Evolutionary conservation across 2,329 filamentous ascomycete genomes (phyloP), one percentile per base, ranked within the genome.

Genomic region (Stachybotrys elegans): DNA sequence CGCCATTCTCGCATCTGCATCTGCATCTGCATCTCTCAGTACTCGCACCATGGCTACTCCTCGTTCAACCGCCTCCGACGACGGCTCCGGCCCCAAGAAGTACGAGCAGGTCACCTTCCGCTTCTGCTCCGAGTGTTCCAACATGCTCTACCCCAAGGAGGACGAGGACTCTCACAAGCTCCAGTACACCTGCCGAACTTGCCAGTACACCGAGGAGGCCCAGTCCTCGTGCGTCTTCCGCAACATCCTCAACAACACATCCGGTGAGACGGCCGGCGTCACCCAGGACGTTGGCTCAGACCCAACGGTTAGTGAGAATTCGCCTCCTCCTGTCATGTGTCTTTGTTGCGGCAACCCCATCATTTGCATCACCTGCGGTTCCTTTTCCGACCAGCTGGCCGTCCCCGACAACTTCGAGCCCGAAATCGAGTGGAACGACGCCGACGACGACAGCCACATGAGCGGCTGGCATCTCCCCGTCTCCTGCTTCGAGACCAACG

Each of bases 61-160:
- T 23, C 70, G 75, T 49, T 75, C 77, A 22, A 75, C 69, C 37
- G 61, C 62, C 43, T 67, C 68, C 23, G 58, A 70, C 51, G 69
- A 71, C 37, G 66, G 58, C 51, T 59, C 61, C 41, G 65, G 60
- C 47, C 71, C 76, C 57, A 76, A 75, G 58, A 72, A 72, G 54
- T 71, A 74, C 52, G 83, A 92, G 69, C 89, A 95, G 67, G 91
- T 97, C 67, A 90, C 88, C 39, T 98, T 97, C 70, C 86, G 88
- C 60, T 98, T 98, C 78, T 98, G 93, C 75, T 90, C 89, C 57
- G 93, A 98, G 77, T 98, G 93, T 73, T 95, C 91, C 58, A 98
- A 98, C 76, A 87, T 98, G 79, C 77, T 98, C 44, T 97, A 97
- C 62, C 93, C 93, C 41, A 93, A 94, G 70, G 94, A 98, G 74